Conservation (phyloP, 2,329 filamentous ascomycete genomes). For the Pseudogymnoascus sp. region DNA sequence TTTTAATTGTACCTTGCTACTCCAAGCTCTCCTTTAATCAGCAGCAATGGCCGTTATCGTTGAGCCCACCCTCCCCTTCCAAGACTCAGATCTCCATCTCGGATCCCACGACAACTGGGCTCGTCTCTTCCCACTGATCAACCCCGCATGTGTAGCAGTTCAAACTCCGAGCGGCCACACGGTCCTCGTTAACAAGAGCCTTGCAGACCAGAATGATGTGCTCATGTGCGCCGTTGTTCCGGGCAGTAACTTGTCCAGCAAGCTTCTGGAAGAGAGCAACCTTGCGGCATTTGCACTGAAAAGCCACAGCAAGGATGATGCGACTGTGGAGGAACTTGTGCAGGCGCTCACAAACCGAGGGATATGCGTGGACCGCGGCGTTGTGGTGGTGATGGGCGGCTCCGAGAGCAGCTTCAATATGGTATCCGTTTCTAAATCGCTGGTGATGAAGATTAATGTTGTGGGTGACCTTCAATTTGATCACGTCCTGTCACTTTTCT, state of each 20-base stretch:
- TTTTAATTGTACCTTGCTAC: no score
- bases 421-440: background rate
- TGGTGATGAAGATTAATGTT: constrained; percentile 13
- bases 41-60: constrained; percentile 20
- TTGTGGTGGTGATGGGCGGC: constrained; percentile 15
- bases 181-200: constrained; percentile 16
- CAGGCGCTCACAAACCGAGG: constrained; percentile 14
- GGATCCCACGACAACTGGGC: constrained; percentile 19
- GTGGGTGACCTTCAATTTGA: constrained; percentile 17
- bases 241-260: constrained; percentile 19
- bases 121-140: constrained; percentile 21
- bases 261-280: constrained; percentile 18
- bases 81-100: constrained; percentile 15
- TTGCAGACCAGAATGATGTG: constrained; percentile 13
- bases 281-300: constrained; percentile 16
- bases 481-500: constrained; percentile 12
- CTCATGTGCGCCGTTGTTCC: constrained; percentile 16
- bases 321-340: constrained; percentile 13
- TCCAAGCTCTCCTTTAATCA: background rate
- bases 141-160: constrained; percentile 18
- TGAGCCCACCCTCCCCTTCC: constrained; percentile 20
- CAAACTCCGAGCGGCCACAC: constrained; percentile 11
- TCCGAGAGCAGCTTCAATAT: constrained; percentile 11
- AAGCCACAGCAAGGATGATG: constrained; percentile 1
- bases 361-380: constrained; percentile 14